Conservation (phyloP, 805 yeast species). For the Candida tallmaniae region DNA sequence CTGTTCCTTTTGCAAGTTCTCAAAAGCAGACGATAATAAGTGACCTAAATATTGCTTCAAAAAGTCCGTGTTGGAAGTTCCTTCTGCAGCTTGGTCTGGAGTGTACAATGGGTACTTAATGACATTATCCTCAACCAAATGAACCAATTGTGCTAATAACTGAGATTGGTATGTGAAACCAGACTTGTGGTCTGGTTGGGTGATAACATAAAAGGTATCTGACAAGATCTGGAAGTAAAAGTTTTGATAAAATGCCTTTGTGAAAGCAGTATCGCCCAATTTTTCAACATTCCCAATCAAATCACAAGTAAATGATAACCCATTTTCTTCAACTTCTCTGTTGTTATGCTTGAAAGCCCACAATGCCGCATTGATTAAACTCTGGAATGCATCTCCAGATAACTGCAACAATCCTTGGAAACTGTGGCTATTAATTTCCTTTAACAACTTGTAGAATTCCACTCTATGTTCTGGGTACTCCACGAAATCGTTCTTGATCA, state of each 20-base stretch:
- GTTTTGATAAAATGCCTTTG: constrained; percentile 81
- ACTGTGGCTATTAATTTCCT: constrained; percentile 80
- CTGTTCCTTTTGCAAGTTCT: constrained; percentile 82
- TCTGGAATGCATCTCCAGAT: constrained; percentile 88
- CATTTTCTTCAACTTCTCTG: constrained; percentile 93
- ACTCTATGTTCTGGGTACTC: constrained; percentile 98
- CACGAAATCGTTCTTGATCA: constrained; percentile 93
- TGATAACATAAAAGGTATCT: constrained; percentile 88
- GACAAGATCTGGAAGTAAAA: constrained; percentile 85
- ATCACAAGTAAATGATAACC: constrained; percentile 79
- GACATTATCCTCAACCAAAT: constrained; percentile 71
- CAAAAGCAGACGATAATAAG: constrained; percentile 85
- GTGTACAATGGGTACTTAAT: constrained; percentile 76
- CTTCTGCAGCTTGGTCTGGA: constrained; percentile 77
- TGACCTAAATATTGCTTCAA: constrained; percentile 77
- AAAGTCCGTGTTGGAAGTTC: constrained; percentile 76
- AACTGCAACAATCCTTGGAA: constrained; percentile 83
- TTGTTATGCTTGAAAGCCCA: constrained; percentile 99
- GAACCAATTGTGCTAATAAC: constrained; percentile 76
- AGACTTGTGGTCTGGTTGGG: constrained; percentile 97
- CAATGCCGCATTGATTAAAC: constrained; percentile 86
- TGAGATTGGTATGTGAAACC: constrained; percentile 89
- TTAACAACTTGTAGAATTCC: constrained; percentile 85
- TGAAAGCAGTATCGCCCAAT: constrained; percentile 65
- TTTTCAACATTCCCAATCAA: constrained; percentile 79